Evolutionary conservation across 352 stramenopile species (phyloP), one percentile per base, ranked within the genome.

Genomic region (Globisporangium mamillatum): DNA sequence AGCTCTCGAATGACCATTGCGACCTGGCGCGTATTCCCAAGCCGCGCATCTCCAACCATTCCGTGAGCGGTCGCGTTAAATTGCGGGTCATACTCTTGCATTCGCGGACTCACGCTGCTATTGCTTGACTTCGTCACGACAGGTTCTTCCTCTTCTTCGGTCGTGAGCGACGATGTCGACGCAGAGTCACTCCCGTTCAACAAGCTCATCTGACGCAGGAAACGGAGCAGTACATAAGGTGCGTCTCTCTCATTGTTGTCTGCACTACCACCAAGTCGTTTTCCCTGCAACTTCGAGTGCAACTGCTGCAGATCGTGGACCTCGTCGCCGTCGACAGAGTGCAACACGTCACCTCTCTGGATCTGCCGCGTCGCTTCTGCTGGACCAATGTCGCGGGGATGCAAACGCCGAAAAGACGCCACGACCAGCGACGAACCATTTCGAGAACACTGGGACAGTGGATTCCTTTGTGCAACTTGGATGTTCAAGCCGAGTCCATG

Each of bases 401-500:
- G 70, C 9, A 81, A 32, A 20, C 79, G 75, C 7, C 82, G 77
- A 52, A 91, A 91, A 1, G 77, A 88, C 24, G 70, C 64, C 24
- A 79, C 72, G n/a, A 89, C 63, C 4, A 81, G 36, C 4, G 70
- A 32, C 1, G 8, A 62, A 14, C 6, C 9, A 4, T 8, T 38
- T 3, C 14, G 56, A 29, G 14, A 60, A 32, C 44, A 41, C 4
- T 48, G 41, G 24, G 3, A 16, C 16, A 4, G 55, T 25, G 48
- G 59, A 29, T 12, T 18, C 36, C 10, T 46, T 44, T 7, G 66
- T 27, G 9, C 25, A 16, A 75, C 8, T 9, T 61, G 57, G 5
- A 91, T 63, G 56, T 84, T 80, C 6, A 91, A 61, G 0, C 82
- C 82, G 36, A 91, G 59, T 0, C 82, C 82, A 22, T 76, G 36